Evolutionary conservation across 306 rosid genomes (phyloP), one percentile per base, ranked within the genome.

Genomic region (Calophaca sinica): DNA sequence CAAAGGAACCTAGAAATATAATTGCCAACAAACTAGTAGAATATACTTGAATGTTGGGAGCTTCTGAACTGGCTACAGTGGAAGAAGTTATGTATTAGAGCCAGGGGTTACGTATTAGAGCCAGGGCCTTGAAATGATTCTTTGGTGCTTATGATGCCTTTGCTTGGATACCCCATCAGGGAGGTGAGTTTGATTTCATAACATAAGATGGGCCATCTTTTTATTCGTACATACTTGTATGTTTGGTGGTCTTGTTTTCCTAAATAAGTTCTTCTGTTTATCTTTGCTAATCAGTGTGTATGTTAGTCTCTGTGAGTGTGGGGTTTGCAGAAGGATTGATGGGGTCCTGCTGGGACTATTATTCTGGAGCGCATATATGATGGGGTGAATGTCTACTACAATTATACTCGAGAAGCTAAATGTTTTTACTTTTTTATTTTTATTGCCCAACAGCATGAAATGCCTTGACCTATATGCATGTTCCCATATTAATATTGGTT

Each of bases 261-360:
- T 45, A 52, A 9, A n/a, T 64, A 12, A 55, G 54, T 57, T 35
- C 38, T 14, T 20, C 7, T 63, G 65, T 38, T 13, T n/a, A n/a
- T n/a, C n/a, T n/a, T n/a, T n/a, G n/a, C n/a, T n/a, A n/a, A n/a
- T n/a, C n/a, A n/a, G n/a, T n/a, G n/a, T n/a, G n/a, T n/a, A n/a
- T n/a, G n/a, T n/a, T n/a, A n/a, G n/a, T n/a, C n/a, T n/a, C n/a
- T n/a, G n/a, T n/a, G n/a, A n/a, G n/a, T n/a, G n/a, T n/a, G n/a
- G n/a, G 96, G 92, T 92, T 72, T 92, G 97, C 70, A 82, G 68
- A 79, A 82, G 75, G 83, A 85, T 92, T 77, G 96, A 89, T 54
- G 58, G 45, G 70, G 51, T 61, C 87, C 88, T 61, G 70, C 62
- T 13, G 90, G 92, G 80, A 81, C 82, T 44, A 82, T 87, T 68